phyloP scores from a whole-genome alignment of 108 stramenopile species.

The Hondaea fermentalgiana region DNA sequence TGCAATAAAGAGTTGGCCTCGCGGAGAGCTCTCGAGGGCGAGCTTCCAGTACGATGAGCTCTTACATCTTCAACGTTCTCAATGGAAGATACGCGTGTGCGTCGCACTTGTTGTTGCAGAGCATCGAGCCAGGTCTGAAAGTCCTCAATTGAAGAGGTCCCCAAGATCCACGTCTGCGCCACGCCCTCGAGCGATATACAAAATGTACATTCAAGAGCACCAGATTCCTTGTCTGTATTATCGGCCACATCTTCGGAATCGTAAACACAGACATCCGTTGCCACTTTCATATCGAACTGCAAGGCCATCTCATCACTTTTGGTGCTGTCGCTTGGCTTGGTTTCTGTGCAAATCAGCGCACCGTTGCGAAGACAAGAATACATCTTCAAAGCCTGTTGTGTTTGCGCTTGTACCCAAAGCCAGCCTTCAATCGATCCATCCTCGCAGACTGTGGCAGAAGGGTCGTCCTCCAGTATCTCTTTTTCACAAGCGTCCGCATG shows the following conservation, averaged over 20 bases:
- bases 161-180: neutral
- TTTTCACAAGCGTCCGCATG: too few species aligned
- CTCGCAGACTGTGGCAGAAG: too few species aligned
- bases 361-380: too few species aligned
- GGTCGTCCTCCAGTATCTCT: too few species aligned
- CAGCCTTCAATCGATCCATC: too few species aligned
- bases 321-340: too few species aligned
- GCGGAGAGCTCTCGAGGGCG: neutral
- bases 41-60: too few species aligned
- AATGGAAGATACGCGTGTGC: neutral
- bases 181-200: neutral
- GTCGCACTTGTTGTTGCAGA: neutral
- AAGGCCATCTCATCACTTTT: too few species aligned
- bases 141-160: neutral
- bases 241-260: neutral
- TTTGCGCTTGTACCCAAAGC: too few species aligned
- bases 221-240: too few species aligned
- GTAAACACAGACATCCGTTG: neutral
- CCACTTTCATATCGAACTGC: neutral
- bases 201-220: neutral
- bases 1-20: neutral
- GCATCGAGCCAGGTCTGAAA: constrained; percentile 9
- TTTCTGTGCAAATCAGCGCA: too few species aligned
- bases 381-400: too few species aligned
- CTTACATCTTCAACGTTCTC: neutral